Evolutionary conservation across 495 filamentous ascomycete genomes (phyloP).

Genomic region (Tuber indicum): DNA sequence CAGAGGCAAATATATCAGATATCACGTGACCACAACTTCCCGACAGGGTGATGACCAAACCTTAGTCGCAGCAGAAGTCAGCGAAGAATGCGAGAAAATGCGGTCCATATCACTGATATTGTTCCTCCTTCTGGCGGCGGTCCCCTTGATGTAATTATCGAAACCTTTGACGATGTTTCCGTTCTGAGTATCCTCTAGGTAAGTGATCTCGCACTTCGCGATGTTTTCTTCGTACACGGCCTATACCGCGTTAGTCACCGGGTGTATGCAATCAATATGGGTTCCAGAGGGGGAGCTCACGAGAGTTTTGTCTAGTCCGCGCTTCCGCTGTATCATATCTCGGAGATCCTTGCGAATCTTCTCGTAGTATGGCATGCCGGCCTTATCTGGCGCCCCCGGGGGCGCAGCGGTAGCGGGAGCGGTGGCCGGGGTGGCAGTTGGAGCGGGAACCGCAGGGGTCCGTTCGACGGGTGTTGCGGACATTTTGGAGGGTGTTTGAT

Average conservation of each 20-base stretch:
- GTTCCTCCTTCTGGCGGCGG: conserved; percentile 50
- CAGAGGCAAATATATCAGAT: conserved; percentile 11
- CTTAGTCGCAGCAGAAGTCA: conserved; percentile 49
- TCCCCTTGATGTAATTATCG: conserved; percentile 92
- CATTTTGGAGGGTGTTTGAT: conserved; percentile 14
- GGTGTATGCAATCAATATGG: background rate
- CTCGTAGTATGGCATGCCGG: conserved; percentile 61
- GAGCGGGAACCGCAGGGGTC: background rate
- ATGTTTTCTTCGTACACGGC: conserved; percentile 73
- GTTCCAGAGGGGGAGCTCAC: conserved; percentile 42
- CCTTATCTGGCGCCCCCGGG: conserved; percentile 39
- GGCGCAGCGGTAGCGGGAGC: conserved; percentile 11
- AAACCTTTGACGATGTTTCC: conserved; percentile 98
- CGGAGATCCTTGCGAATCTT: conserved; percentile 63
- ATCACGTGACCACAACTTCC: conserved; percentile 11
- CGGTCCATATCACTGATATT: conserved; percentile 50
- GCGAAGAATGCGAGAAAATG: conserved; percentile 56
- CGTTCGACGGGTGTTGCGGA: conserved; percentile 20
- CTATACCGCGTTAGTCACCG: conserved; percentile 41
- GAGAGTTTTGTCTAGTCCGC: conserved; percentile 60
- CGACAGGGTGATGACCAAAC: conserved; percentile 12
- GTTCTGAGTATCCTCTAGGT: conserved; percentile 80
- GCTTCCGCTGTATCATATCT: conserved; percentile 61
- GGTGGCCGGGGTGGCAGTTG: conserved; percentile 8
- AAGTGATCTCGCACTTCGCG: conserved; percentile 71